Conservation (phyloP, 2,329 filamentous ascomycete genomes). For the Penicillium sp. region DNA sequence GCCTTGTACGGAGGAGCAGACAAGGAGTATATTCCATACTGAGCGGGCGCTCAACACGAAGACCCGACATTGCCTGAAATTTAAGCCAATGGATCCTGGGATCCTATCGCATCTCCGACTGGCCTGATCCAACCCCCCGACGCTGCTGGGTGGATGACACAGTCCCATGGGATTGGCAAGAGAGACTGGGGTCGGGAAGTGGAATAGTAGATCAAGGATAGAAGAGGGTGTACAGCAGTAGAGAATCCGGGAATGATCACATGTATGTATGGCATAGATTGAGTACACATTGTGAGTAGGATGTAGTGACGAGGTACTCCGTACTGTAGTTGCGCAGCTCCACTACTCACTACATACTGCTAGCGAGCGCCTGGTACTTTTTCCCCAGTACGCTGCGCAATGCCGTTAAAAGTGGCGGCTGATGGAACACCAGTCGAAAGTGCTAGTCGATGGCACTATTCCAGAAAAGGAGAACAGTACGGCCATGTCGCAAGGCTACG, state of each 20-base stretch:
- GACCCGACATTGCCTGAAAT: background rate
- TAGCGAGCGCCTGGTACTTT: background rate
- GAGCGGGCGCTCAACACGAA: background rate
- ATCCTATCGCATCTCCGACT: background rate
- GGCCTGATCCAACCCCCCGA: background rate
- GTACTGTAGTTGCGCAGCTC: background rate
- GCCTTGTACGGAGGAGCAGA: background rate
- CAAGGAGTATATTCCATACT: background rate
- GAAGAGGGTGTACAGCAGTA: background rate
- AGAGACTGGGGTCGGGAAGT: background rate
- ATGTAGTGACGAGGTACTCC: background rate
- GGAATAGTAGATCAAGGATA: background rate
- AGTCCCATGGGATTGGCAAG: background rate
- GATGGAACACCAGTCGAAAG: background rate
- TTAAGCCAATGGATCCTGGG: background rate
- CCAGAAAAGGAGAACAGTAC: constrained; percentile 2
- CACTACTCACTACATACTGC: background rate
- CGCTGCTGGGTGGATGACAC: background rate
- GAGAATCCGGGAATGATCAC: background rate
- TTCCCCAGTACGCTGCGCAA: background rate
- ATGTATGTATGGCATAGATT: background rate
- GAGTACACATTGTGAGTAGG: background rate
- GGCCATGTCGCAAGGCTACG: background rate
- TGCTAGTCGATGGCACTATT: background rate
- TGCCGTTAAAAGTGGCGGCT: background rate